Conservation (phyloP, 2,329 filamentous ascomycete genomes). For the Xylaria sp. region DNA sequence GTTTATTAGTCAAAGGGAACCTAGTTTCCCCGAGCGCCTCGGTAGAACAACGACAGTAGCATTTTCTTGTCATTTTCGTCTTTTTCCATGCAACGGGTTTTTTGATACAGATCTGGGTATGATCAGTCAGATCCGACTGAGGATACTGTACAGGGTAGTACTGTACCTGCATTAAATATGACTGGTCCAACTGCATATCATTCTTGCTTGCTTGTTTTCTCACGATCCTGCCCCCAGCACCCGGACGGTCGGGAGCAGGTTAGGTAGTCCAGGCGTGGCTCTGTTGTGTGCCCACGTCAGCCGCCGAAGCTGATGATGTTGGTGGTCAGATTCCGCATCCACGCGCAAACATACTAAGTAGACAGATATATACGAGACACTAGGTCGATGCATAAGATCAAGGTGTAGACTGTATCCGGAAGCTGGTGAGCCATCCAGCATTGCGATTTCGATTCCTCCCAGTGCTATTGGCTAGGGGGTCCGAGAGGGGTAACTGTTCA, state of each 20-base stretch:
- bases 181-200: constrained; percentile 27
- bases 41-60: not conserved
- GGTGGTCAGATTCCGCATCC: constrained; percentile 29
- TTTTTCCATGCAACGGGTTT: not conserved
- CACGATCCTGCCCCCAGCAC: constrained; percentile 11
- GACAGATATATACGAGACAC: not conserved
- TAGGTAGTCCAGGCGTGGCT: constrained; percentile 7
- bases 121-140: constrained; percentile 6
- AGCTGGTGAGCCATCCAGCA: not conserved
- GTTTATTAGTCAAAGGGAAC: not conserved
- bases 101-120: constrained; percentile 1
- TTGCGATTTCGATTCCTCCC: too few species aligned
- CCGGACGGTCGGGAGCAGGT: constrained; percentile 28
- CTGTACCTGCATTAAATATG: constrained; percentile 36
- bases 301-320: constrained; percentile 25
- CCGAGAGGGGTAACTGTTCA: too few species aligned
- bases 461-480: too few species aligned
- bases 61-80: not conserved
- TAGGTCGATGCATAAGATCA: not conserved
- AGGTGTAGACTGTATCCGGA: constrained; percentile 10
- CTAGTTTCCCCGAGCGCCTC: not conserved
- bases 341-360: not conserved
- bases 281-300: constrained; percentile 30
- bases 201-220: constrained; percentile 20
- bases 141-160: constrained; percentile 24